Percentiles rank a stretch among this genome's conserved stretches.
Evolutionary conservation across 2,329 filamentous ascomycete species (phyloP).

Genomic region (Penicillium sp.): DNA sequence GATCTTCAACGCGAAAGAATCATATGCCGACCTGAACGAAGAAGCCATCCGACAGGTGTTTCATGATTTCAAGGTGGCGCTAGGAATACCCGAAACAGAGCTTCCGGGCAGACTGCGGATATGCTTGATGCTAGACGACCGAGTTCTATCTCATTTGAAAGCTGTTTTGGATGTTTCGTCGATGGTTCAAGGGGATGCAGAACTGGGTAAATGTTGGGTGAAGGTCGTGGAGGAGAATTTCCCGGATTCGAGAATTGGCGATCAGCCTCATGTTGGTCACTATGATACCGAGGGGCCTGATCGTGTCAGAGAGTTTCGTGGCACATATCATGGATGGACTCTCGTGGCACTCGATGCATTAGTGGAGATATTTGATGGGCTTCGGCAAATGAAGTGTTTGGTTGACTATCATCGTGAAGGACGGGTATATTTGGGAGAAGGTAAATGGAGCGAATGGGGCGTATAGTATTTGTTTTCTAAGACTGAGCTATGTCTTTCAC

Average conservation of each 20-base stretch:
- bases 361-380: conserved; percentile 29
- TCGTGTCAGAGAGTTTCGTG: conserved; percentile 4
- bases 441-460: conserved; percentile 27
- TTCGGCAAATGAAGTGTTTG: conserved; percentile 25
- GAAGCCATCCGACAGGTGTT: conserved; percentile 25
- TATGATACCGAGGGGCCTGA: neutral
- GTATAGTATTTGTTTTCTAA: neutral
- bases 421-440: conserved; percentile 25
- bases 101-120: conserved; percentile 28
- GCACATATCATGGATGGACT: conserved; percentile 27
- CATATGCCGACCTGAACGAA: conserved; percentile 18
- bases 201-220: conserved; percentile 22
- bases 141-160: conserved; percentile 21
- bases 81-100: conserved; percentile 26
- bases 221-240: conserved; percentile 34
- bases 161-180: conserved; percentile 13
- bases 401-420: conserved; percentile 26
- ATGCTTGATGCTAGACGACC: conserved; percentile 32
- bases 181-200: conserved; percentile 10
- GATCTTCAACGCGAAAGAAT: conserved; percentile 22
- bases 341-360: conserved; percentile 27
- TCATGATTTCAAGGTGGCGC: conserved; percentile 30
- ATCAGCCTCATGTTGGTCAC: conserved; percentile 11
- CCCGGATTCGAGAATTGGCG: conserved; percentile 22
- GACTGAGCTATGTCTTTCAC: too few relatives aligned